phyloP scores from a whole-genome alignment of 2,329 filamentous ascomycete species.

The Akanthomyces lecanii region DNA sequence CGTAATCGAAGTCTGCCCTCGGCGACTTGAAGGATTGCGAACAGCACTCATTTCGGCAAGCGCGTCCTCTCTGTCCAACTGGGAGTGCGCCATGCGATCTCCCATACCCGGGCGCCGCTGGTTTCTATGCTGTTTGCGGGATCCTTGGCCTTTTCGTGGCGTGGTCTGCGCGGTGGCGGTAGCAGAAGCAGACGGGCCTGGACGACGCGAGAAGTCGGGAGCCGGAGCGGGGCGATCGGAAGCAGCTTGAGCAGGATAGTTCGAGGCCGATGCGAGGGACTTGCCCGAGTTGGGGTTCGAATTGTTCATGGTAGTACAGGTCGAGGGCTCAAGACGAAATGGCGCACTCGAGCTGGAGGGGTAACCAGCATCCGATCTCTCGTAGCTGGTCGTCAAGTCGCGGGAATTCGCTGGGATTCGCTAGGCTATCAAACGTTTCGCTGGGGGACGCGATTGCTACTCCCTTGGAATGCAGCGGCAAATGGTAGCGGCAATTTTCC shows the following conservation, averaged over 20 bases:
- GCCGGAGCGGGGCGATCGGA: slow-evolving; percentile 40
- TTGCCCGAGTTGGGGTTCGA: slow-evolving; percentile 41
- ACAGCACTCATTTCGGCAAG: slow-evolving; percentile 71
- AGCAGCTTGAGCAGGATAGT: slow-evolving; percentile 38
- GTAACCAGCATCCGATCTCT: slow-evolving; percentile 18
- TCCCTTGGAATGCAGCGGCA: background rate
- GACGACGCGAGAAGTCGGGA: slow-evolving; percentile 50
- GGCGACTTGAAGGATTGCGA: slow-evolving; percentile 60
- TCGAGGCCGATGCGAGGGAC: slow-evolving; percentile 44
- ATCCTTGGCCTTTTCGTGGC: slow-evolving; percentile 70
- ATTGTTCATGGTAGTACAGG: slow-evolving; percentile 30
- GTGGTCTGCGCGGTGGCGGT: slow-evolving; percentile 32
- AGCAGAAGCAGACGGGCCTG: slow-evolving; percentile 34
- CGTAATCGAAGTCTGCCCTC: slow-evolving; percentile 94
- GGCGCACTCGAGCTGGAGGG: slow-evolving; percentile 15
- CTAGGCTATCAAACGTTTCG: background rate
- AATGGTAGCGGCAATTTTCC: background rate
- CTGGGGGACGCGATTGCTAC: background rate
- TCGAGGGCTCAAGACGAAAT: background rate
- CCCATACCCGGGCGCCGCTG: slow-evolving; percentile 63
- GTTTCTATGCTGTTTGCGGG: slow-evolving; percentile 78
- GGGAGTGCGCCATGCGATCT: slow-evolving; percentile 30
- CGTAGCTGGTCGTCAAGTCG: slow-evolving; percentile 19
- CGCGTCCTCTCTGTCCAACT: slow-evolving; percentile 73
- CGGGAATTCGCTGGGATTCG: slow-evolving; percentile 2